phyloP scores from a whole-genome alignment of 2,329 filamentous ascomycete genomes.

The Zelopaecilomyces penicillatus region DNA sequence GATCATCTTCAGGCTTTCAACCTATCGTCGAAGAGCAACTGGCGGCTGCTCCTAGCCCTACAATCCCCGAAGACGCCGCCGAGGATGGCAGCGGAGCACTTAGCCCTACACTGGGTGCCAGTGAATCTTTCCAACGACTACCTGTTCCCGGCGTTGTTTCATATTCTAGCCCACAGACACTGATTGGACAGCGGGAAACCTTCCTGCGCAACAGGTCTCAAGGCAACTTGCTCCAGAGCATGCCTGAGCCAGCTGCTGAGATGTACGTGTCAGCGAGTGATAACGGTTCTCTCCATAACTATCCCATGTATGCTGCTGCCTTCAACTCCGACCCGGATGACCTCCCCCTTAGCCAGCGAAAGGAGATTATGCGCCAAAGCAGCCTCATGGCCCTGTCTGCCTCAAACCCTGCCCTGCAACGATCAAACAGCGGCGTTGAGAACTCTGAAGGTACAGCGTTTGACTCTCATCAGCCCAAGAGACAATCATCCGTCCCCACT shows the following conservation, averaged over 20 bases:
- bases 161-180: conserved; percentile 44
- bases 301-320: conserved; percentile 21
- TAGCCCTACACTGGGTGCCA: conserved; percentile 13
- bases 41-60: conserved; percentile 7
- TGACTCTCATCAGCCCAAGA: conserved; percentile 47
- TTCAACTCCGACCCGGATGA: conserved; percentile 50
- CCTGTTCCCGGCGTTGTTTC: conserved; percentile 39
- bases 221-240: conserved; percentile 25
- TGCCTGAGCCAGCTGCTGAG: conserved; percentile 17
- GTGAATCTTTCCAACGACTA: conserved; percentile 17
- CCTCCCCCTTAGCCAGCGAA: conserved; percentile 62
- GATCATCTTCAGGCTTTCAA: conserved; percentile 24
- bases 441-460: conserved; percentile 31
- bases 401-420: conserved; percentile 17
- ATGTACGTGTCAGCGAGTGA: conserved; percentile 29
- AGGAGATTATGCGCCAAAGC: conserved; percentile 49
- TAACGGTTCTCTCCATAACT: conserved; percentile 31
- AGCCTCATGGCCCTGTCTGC: conserved; percentile 28
- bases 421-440: conserved; percentile 15
- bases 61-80: conserved; percentile 13
- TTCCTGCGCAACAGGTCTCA: conserved; percentile 45
- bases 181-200: conserved; percentile 48
- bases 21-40: conserved; percentile 38
- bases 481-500: conserved; percentile 35
- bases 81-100: conserved; percentile 8